Evolutionary conservation across 2,329 filamentous ascomycete genomes (phyloP), one percentile per base, ranked within the genome.

Genomic region (Sporothrix mexicana): DNA sequence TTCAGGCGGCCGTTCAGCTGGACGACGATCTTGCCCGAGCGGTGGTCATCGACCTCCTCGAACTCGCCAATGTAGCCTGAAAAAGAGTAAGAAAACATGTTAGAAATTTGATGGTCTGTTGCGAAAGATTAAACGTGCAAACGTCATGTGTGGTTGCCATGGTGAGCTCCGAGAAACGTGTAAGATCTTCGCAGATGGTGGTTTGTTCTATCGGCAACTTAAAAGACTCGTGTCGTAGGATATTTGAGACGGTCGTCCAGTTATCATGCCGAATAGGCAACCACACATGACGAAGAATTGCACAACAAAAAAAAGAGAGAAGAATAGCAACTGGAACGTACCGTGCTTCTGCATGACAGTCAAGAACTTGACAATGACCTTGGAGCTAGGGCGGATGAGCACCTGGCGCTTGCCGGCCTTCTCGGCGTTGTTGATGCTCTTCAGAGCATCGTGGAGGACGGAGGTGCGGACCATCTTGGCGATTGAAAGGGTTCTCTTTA

Each of bases 351-450:
- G 96, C 96, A 99, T 99, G 85, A 98, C 95, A 84, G 90, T 90
- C 83, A 99, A 90, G 92, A 98, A 99, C 91, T 98, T 98, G 89
- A 97, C 88, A 82, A 99, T 99, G 89, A 99, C 96, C 93, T 99
- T 99, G 86, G 96, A 98, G 85, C 90, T 93, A 80, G 97, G 96
- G 82, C 95, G 92, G 90, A 99, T 98, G 85, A 99, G 83, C 84
- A 98, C 96, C 89, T 99, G 96, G 83, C 96, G 95, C 93, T 98
- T 98, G 88, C 96, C 96, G 81, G 93, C 89, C 93, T 99, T 98
- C 91, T 99, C 97, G 90, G 96, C 96, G 87, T 99, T 99, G 94
- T 99, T 99, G 92, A 99, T 98, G 89, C 91, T 89, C 86, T 97
- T 97, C 82, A 98, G 93, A 84, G 93, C 94, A 92, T 99, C 96